phyloP scores from a whole-genome alignment of 1,139 yeast species.

The Yamadazyma diospyri region DNA sequence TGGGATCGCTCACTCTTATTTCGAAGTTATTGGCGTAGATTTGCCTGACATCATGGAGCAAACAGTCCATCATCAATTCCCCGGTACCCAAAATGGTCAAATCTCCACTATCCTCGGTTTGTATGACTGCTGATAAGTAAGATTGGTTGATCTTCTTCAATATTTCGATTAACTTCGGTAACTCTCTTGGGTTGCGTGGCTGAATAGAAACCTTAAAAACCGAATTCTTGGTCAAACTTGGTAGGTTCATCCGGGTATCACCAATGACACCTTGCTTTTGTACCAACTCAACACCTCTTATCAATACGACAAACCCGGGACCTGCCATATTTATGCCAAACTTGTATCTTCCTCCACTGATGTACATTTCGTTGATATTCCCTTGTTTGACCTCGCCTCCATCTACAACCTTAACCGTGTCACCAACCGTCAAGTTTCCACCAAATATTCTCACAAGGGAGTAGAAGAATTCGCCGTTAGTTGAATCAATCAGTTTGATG shows the following conservation, averaged over 20 bases:
- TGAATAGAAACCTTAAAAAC: conserved; percentile 82
- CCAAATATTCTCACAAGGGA: conserved; percentile 60
- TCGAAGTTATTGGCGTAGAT: conserved; percentile 59
- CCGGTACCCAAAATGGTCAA: conserved; percentile 80
- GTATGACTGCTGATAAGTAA: conserved; percentile 63
- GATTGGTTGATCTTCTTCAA: conserved; percentile 58
- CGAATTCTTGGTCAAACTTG: conserved; percentile 30
- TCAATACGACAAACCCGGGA: conserved; percentile 64
- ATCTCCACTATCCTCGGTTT: conserved; percentile 88
- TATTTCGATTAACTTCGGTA: conserved; percentile 69
- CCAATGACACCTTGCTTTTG: conserved; percentile 5
- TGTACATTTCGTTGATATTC: conserved; percentile 45
- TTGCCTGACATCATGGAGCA: conserved; percentile 70
- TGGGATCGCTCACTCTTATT: conserved; percentile 82
- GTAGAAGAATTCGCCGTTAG: conserved; percentile 44
- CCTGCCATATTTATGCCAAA: conserved; percentile 52
- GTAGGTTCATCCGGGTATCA: neutral
- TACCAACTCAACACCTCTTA: conserved; percentile 60
- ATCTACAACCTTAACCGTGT: conserved; percentile 50
- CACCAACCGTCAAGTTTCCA: conserved; percentile 54
- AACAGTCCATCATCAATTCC: conserved; percentile 82
- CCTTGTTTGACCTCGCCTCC: conserved; percentile 51
- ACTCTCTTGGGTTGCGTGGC: conserved; percentile 74
- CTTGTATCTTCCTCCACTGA: conserved; percentile 73
- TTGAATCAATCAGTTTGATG: conserved; percentile 55